Evolutionary conservation across 768 basidiomycete genomes (phyloP), one percentile per base, ranked within the genome.

Genomic region (Candolleomyces efflorescens): DNA sequence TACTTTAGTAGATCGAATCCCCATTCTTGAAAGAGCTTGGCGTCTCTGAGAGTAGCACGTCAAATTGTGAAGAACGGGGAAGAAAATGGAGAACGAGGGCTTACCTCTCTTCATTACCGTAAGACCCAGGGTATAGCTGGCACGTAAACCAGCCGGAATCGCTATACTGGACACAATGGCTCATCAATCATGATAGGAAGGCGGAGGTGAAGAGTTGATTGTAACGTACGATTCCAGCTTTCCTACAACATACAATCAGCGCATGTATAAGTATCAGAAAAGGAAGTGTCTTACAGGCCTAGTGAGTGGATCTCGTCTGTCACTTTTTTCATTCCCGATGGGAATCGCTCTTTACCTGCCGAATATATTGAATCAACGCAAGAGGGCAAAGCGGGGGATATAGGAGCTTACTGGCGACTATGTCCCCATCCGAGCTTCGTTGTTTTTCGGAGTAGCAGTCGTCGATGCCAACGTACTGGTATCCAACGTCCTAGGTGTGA

Each of bases 141-240:
- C 86, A 87, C 23, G 86, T 87, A 63, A 79, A 84, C 85, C 85
- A 87, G 18, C 86, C 86, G 0, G 86, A 78, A 62, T 86, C 84
- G 58, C 85, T 82, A 60, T 87, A 87, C 85, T 85, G 47, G 36
- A 26, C n/a, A 32, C 13, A 49, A n/a, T n/a, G n/a, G n/a, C n/a
- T n/a, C n/a, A n/a, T n/a, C 10, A 48, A 20, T 59, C 36, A 52
- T 39, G 38, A 38, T n/a, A 26, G 18, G n/a, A 43, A 23, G 18
- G 22, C 9, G 2, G 11, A 3, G 1, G 37, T 18, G 15, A 13
- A 39, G 38, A 36, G 26, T 17, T 26, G 45, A 22, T 46, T 41
- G 11, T 5, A 11, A 64, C 81, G 61, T 63, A 86, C 85, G 53
- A 87, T 86, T 6, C 85, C 85, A 17, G 82, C 78, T 73, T 83